Evolutionary conservation across 805 yeast species (phyloP).

Genomic region (Ogataea minuta): DNA sequence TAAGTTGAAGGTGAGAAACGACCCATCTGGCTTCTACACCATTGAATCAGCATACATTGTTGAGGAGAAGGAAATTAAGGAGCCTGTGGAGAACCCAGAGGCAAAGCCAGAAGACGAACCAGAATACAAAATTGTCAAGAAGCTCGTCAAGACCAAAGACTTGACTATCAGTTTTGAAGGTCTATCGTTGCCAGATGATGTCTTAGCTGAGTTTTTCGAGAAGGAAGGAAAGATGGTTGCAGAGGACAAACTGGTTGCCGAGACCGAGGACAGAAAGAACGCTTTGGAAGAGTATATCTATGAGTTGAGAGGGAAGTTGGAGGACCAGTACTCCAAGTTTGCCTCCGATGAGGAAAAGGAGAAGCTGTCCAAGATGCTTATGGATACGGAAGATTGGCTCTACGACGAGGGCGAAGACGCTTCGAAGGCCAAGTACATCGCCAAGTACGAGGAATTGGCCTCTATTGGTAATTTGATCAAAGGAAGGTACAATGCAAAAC

Average conservation of each 20-base stretch:
- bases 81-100: constrained; percentile 67
- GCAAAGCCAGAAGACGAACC: constrained; percentile 70
- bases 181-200: constrained; percentile 56
- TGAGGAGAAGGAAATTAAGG: constrained; percentile 87
- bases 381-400: constrained; percentile 95
- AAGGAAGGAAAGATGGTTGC: constrained; percentile 79
- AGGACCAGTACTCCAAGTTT: constrained; percentile 82
- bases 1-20: constrained; percentile 93
- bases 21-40: constrained; percentile 92
- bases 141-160: constrained; percentile 87
- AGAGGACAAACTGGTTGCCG: constrained; percentile 95
- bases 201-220: constrained; percentile 66
- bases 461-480: constrained; percentile 90
- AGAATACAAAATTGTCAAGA: constrained; percentile 85
- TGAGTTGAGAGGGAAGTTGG: constrained; percentile 94
- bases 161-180: constrained; percentile 60
- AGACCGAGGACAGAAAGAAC: constrained; percentile 98
- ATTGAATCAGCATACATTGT: constrained; percentile 94
- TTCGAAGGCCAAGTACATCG: constrained; percentile 93
- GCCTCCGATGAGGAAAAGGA: constrained; percentile 90
- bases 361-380: constrained; percentile 67
- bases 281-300: constrained; percentile 98
- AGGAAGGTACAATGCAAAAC: constrained; percentile 91
- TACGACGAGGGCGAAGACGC: constrained; percentile 97
- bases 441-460: constrained; percentile 96